These are phyloP conservation scores for Penicillium sp. DNA, from an alignment of 2,329 filamentous ascomycete species.

Conservation along the genomic window DNA sequence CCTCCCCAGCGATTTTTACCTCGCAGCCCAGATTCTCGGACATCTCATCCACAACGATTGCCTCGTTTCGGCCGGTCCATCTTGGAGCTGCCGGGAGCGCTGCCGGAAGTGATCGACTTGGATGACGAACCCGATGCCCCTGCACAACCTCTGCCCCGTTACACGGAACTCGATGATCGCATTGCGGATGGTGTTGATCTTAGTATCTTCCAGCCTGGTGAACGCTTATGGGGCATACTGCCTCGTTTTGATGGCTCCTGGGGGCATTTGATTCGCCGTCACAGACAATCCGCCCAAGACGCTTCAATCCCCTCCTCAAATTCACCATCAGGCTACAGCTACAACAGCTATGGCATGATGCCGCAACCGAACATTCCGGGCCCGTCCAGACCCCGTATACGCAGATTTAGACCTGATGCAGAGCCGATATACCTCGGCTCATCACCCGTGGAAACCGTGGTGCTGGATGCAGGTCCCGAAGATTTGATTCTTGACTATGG, in stretches of 20 bases:
- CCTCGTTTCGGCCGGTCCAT: conserved; percentile 40
- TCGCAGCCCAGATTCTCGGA: conserved; percentile 10
- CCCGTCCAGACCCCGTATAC: background rate
- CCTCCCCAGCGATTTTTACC: conserved; percentile 22
- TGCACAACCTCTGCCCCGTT: conserved; percentile 4
- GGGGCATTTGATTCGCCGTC: conserved; percentile 6
- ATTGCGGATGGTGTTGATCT: no score
- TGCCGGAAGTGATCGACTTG: conserved; percentile 38
- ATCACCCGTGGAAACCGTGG: background rate
- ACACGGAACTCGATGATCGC: no score
- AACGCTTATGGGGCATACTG: no score
- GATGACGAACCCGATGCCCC: conserved; percentile 34
- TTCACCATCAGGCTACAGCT: no score
- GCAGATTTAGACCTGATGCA: background rate
- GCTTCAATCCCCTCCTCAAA: no score
- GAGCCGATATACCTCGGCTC: background rate
- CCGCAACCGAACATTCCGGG: no score
- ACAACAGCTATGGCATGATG: no score
- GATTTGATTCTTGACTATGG: conserved; percentile 10
- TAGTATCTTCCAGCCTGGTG: no score
- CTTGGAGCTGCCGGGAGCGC: conserved; percentile 31
- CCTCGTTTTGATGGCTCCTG: background rate
- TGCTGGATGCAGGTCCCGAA: background rate
- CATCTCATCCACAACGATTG: conserved; percentile 19
- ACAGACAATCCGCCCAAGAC: no score